A percentile compares a stretch with the other conserved stretches of the same genome.
Conservation (phyloP, 352 stramenopile species). For the Phytophthora ramorum region DNA sequence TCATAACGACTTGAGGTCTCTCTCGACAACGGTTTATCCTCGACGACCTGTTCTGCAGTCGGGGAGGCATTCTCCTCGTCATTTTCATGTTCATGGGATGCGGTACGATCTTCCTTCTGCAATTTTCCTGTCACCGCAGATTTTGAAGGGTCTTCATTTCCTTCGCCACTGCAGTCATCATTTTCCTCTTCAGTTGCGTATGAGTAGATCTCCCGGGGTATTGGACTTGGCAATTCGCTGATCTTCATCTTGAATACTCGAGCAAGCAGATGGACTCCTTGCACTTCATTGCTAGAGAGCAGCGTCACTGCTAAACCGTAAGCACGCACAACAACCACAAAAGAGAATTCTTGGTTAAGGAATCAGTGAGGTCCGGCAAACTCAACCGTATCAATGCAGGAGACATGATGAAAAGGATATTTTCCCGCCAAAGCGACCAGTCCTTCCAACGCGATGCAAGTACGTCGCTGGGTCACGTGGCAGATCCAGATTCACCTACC, state of each 20-base stretch:
- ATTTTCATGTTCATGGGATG: background rate
- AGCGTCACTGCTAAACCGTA: conserved; percentile 74
- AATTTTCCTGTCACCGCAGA: background rate
- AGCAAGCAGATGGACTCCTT: conserved; percentile 60
- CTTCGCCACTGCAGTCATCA: background rate
- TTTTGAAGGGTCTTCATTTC: background rate
- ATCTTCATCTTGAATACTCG: conserved; percentile 79
- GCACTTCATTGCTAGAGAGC: conserved; percentile 52
- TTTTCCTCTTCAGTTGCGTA: conserved; percentile 36
- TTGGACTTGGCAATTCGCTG: conserved; percentile 49
- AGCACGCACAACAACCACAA: background rate
- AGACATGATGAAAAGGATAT: conserved; percentile 28
- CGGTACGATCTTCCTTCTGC: background rate
- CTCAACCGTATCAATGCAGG: background rate
- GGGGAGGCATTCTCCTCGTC: background rate
- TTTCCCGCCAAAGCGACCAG: conserved; percentile 76
- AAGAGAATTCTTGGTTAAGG: background rate
- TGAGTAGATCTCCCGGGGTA: conserved; percentile 53
- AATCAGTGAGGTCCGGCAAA: background rate
- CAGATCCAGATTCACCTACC: conserved; percentile 73
- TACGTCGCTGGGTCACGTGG: conserved; percentile 80
- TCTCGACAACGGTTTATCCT: conserved; percentile 7
- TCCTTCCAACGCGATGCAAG: conserved; percentile 78
- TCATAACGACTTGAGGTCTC: conserved; percentile 16
- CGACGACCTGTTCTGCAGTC: conserved; percentile 1